Evolutionary conservation across 306 rosid species (phyloP), one percentile per base, ranked within the genome.

Genomic region (Lithocarpus polystachyus): DNA sequence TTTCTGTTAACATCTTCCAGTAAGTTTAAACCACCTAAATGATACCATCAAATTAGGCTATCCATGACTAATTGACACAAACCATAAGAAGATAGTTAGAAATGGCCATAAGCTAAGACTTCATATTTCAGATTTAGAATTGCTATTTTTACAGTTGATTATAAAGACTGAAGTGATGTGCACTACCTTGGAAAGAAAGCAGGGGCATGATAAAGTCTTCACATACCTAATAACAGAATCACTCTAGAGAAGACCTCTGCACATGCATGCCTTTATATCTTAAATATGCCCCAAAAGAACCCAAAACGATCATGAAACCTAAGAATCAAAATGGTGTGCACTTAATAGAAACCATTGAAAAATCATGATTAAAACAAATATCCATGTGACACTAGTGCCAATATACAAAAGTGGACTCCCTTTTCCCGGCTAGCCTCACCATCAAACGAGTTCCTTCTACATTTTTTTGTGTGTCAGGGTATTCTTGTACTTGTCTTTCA

Each of bases 401-500:
- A 73, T 5, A 56, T 26, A 56, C 69, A 78, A n/a, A 31, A 0
- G 5, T 70, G 22, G 79, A 28, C 28, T 72, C 74, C 40, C 17
- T 68, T 29, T 56, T 55, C 37, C 37, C 56, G 45, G 51, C 56
- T 45, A 77, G 18, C 54, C 43, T 43, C 3, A 60, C 22, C 23
- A 18, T 64, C 71, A 56, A 48, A 45, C 78, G 45, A 68, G 71
- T 68, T 76, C 72, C 80, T 56, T 51, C 68, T 64, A 77, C 29
- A 40, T 72, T 57, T 28, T 28, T 33, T 72, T 70, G 12, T 60
- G 84, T 86, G 79, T 77, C 77, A 83, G 88, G 87, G 31, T 59
- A 84, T 68, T 86, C 84, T 81, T 85, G 89, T 86, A 85, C 79
- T 71, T 86, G 92, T 86, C 83, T 92, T 85, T 82, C 94, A 90